phyloP scores from a whole-genome alignment of 176 grass and related monocot genomes.

The Rhynchospora breviuscula region DNA sequence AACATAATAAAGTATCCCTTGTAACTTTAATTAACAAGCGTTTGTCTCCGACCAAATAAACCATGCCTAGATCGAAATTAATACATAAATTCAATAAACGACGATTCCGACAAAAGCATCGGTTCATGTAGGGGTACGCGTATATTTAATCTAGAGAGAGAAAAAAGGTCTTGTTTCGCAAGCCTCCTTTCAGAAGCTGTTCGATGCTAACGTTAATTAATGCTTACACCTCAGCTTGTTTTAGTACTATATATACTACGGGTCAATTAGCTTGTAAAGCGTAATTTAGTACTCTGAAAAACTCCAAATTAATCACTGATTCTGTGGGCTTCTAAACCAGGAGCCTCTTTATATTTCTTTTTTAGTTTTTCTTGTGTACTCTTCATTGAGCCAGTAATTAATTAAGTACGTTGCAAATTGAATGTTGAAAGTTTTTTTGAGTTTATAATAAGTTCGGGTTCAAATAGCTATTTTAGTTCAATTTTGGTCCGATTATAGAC shows the following conservation, averaged over 20 bases:
- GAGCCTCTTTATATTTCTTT: background rate
- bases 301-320: slow-evolving; percentile 1
- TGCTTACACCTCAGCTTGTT: background rate
- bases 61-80: slow-evolving; percentile 5
- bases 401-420: too few species aligned
- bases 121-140: background rate
- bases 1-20: background rate
- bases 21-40: background rate
- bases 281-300: background rate
- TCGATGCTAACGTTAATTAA: background rate
- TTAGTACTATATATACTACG: background rate
- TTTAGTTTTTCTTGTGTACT: background rate
- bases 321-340: slow-evolving; percentile 18
- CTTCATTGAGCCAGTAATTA: too few species aligned
- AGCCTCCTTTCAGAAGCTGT: background rate
- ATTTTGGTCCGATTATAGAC: too few species aligned
- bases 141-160: slow-evolving; percentile 11
- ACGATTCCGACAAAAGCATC: slow-evolving; percentile 24
- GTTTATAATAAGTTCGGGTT: too few species aligned
- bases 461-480: too few species aligned
- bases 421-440: too few species aligned
- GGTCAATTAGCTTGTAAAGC: background rate
- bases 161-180: background rate
- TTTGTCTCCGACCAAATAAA: slow-evolving; percentile 17
- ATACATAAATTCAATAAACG: background rate